Percentiles rank a stretch among this genome's conserved stretches.
phyloP scores from a whole-genome alignment of 108 stramenopile genomes.

The Cyclotella distinguenda region DNA sequence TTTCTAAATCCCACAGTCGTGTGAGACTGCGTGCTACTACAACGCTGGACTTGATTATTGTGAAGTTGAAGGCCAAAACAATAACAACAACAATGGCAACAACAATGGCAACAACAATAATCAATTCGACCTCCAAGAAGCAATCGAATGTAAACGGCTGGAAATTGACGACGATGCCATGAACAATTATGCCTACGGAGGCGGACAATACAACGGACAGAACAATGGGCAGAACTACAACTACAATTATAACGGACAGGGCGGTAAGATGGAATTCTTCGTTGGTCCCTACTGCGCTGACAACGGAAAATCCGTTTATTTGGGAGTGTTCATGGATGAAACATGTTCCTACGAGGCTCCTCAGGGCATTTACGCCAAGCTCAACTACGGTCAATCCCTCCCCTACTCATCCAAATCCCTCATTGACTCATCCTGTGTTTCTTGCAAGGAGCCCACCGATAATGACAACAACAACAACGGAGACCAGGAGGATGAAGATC shows the following conservation, averaged over 20 bases:
- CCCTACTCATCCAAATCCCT: conserved; percentile 63
- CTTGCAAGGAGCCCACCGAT: conserved; percentile 55
- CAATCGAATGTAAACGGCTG: conserved; percentile 31
- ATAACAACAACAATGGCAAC: conserved; percentile 35
- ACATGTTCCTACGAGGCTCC: conserved; percentile 58
- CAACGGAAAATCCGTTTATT: conserved; percentile 68
- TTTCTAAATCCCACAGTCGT: conserved; percentile 12
- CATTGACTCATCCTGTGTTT: conserved; percentile 59
- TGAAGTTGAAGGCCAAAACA: conserved; percentile 56
- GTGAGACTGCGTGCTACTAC: conserved; percentile 29
- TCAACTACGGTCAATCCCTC: conserved; percentile 59
- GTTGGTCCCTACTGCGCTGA: conserved; percentile 74
- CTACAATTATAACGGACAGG: neutral
- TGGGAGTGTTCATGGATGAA: conserved; percentile 76
- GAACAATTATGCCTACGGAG: conserved; percentile 24
- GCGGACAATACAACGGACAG: conserved; percentile 20
- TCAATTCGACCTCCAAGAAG: conserved; percentile 28
- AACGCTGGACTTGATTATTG: conserved; percentile 51
- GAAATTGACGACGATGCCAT: conserved; percentile 27
- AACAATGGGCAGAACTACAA: neutral
- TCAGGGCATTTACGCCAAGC: conserved; percentile 54
- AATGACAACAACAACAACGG: conserved; percentile 47
- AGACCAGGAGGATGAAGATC: conserved; percentile 39
- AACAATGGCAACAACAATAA: conserved; percentile 15
- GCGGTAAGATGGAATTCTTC: conserved; percentile 49